Conservation (phyloP, 768 basidiomycete genomes). For the Imleria badia region DNA sequence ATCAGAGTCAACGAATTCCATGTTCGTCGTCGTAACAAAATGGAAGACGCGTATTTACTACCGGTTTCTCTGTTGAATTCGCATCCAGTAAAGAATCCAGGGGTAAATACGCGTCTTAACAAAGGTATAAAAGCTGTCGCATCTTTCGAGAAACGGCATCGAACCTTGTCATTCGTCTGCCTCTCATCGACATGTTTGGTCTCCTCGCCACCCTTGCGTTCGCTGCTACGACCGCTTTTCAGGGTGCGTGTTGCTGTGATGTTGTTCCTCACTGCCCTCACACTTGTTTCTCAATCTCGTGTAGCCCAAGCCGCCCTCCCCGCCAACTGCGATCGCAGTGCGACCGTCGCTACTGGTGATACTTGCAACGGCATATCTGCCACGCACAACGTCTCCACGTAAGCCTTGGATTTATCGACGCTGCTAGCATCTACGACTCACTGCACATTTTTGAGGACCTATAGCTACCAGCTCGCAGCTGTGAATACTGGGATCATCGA, state of each 20-base stretch:
- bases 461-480: slow-evolving; percentile 57
- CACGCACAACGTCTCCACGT: slow-evolving; percentile 62
- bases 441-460: background rate
- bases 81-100: too few species aligned
- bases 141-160: background rate
- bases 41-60: background rate
- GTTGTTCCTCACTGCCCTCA: background rate
- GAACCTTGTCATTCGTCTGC: background rate
- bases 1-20: background rate
- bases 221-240: slow-evolving; percentile 6
- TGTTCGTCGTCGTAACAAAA: background rate
- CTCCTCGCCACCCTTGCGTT: slow-evolving; percentile 17
- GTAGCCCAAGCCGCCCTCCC: slow-evolving; percentile 45
- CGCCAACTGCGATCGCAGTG: slow-evolving; percentile 54
- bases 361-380: slow-evolving; percentile 69
- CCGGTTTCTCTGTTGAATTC: too few species aligned
- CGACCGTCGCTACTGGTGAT: slow-evolving; percentile 57
- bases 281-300: slow-evolving; percentile 18
- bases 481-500: slow-evolving; percentile 52
- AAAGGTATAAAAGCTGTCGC: slow-evolving; percentile 20
- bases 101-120: too few species aligned
- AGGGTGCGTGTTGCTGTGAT: slow-evolving; percentile 15
- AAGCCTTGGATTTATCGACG: slow-evolving; percentile 19
- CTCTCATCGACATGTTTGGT: slow-evolving; percentile 16
- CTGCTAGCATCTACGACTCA: background rate